Evolutionary conservation across 2,329 filamentous ascomycete genomes (phyloP).

Genomic region (Aspergillus versicolor): DNA sequence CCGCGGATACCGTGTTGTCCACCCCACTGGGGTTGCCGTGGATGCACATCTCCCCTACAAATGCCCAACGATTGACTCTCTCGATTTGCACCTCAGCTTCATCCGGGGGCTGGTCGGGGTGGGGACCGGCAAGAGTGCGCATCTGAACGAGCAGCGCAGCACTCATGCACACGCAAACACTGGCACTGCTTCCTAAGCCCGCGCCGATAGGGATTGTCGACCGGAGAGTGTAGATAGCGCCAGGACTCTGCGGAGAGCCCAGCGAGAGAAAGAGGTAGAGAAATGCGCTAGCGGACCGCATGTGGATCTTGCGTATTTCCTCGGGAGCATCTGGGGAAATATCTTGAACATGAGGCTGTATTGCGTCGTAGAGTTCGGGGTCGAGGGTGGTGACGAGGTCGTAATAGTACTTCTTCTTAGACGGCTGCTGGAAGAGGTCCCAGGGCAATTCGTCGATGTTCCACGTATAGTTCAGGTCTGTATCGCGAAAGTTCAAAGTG

Average conservation of each 20-base stretch:
- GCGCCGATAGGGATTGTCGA: constrained; percentile 93
- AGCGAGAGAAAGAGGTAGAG: constrained; percentile 91
- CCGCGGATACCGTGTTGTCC: constrained; percentile 92
- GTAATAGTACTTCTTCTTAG: constrained; percentile 94
- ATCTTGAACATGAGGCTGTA: constrained; percentile 73
- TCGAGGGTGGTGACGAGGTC: constrained; percentile 83
- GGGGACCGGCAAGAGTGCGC: constrained; percentile 82
- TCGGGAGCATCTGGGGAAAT: constrained; percentile 68
- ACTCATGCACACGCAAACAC: constrained; percentile 84
- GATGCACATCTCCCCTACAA: constrained; percentile 95
- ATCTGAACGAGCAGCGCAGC: constrained; percentile 84
- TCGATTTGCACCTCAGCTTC: constrained; percentile 91
- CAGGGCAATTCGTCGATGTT: constrained; percentile 90
- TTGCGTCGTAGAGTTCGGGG: constrained; percentile 72
- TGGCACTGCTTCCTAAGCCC: constrained; percentile 90
- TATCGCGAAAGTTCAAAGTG: constrained; percentile 85
- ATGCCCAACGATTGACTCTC: constrained; percentile 96
- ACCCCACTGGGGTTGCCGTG: constrained; percentile 96
- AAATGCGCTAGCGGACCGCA: constrained; percentile 78
- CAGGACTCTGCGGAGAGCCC: constrained; percentile 73
- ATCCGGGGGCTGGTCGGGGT: constrained; percentile 82
- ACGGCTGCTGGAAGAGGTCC: constrained; percentile 72
- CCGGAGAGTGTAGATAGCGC: constrained; percentile 83
- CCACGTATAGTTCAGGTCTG: constrained; percentile 88
- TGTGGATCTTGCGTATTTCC: constrained; percentile 78